phyloP scores from a whole-genome alignment of 2,329 filamentous ascomycete genomes.

The Cladosporium oxysporum region DNA sequence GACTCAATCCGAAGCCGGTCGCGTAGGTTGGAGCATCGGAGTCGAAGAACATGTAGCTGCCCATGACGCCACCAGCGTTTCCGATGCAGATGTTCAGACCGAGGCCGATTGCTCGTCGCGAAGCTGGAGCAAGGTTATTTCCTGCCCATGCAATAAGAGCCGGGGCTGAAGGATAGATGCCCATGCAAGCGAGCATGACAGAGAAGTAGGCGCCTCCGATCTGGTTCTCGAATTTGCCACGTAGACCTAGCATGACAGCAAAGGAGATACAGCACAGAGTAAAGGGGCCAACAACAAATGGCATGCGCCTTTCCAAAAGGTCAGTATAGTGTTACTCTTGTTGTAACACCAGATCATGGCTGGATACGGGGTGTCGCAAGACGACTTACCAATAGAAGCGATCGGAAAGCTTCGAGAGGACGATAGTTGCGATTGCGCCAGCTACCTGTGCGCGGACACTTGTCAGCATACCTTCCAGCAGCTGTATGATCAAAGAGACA shows the following conservation, averaged over 20 bases:
- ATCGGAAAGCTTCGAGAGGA: slow-evolving; percentile 34
- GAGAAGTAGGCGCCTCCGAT: slow-evolving; percentile 27
- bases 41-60: slow-evolving; percentile 39
- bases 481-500: neutral
- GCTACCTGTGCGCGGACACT: slow-evolving; percentile 15
- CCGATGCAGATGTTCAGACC: slow-evolving; percentile 43
- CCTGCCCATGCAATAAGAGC: slow-evolving; percentile 31
- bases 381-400: slow-evolving; percentile 26
- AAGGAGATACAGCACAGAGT: slow-evolving; percentile 29
- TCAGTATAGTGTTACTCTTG: neutral
- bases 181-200: slow-evolving; percentile 30
- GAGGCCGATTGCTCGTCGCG: slow-evolving; percentile 42
- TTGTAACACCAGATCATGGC: neutral
- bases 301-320: slow-evolving; percentile 24
- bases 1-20: slow-evolving; percentile 40
- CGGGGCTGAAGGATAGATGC: slow-evolving; percentile 28
- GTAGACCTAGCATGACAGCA: slow-evolving; percentile 27
- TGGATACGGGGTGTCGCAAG: neutral
- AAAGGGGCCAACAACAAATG: slow-evolving; percentile 30
- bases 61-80: slow-evolving; percentile 47
- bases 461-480: neutral
- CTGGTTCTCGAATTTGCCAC: slow-evolving; percentile 16
- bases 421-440: slow-evolving; percentile 34
- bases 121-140: slow-evolving; percentile 35
- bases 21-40: slow-evolving; percentile 40